Conservation (phyloP, 139 green algal species). For the Asterochloris sp. region DNA sequence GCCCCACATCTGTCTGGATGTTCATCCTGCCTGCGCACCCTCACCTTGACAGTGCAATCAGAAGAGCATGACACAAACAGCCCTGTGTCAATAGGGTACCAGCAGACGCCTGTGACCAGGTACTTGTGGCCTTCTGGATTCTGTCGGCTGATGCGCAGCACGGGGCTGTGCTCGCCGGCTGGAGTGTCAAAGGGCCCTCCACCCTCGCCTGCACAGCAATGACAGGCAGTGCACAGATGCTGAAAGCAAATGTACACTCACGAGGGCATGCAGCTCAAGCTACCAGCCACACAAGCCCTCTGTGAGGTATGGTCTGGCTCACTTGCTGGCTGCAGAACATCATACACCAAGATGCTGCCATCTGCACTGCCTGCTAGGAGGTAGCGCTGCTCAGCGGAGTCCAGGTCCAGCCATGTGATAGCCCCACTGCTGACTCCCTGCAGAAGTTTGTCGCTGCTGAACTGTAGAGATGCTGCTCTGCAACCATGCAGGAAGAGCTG, state of each 20-base stretch:
- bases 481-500: background rate
- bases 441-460: constrained; percentile 23
- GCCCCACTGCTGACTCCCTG: constrained; percentile 26
- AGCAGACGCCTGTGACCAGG: constrained; percentile 45
- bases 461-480: constrained; percentile 14
- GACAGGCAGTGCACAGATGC: background rate
- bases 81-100: constrained; percentile 88
- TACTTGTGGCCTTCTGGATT: constrained; percentile 34
- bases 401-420: constrained; percentile 58
- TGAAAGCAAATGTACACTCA: background rate
- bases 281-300: background rate
- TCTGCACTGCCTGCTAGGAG: constrained; percentile 47
- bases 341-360: constrained; percentile 49
- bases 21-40: background rate
- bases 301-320: background rate
- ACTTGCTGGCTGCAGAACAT: constrained; percentile 35
- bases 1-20: background rate
- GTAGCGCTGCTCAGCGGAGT: constrained; percentile 65
- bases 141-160: constrained; percentile 1
- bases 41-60: constrained; percentile 61
- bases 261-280: background rate
- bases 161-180: background rate
- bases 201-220: background rate
- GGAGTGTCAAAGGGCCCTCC: background rate
- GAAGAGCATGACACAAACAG: constrained; percentile 68